phyloP scores from a whole-genome alignment of 2,329 filamentous ascomycete species.

The Didymella pomorum region DNA sequence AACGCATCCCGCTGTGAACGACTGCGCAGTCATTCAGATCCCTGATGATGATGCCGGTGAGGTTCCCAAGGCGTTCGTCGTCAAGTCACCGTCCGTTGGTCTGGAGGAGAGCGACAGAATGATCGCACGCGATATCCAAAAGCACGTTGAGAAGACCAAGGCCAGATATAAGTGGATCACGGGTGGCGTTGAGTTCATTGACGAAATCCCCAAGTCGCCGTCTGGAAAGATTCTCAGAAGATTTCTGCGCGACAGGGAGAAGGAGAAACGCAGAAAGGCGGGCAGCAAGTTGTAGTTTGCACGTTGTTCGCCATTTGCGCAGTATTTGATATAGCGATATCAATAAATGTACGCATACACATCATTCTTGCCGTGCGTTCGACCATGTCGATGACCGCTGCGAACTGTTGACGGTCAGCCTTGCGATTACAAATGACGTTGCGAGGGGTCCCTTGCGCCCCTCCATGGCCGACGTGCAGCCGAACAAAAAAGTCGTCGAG shows the following conservation, averaged over 20 bases:
- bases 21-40: constrained; percentile 80
- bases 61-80: constrained; percentile 70
- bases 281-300: constrained; percentile 69
- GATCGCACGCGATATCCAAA: constrained; percentile 61
- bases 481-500: constrained; percentile 45
- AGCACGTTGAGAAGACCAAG: constrained; percentile 68
- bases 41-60: constrained; percentile 70
- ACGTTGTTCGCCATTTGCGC: not conserved
- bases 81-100: constrained; percentile 63
- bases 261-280: constrained; percentile 68
- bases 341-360: not conserved
- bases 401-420: not conserved
- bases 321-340: not conserved
- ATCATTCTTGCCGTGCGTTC: not conserved
- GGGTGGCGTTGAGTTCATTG: constrained; percentile 63
- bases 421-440: constrained; percentile 41
- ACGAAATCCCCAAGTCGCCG: constrained; percentile 66
- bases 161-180: constrained; percentile 69
- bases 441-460: constrained; percentile 36
- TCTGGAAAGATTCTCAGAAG: constrained; percentile 70
- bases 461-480: constrained; percentile 31
- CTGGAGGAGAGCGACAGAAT: constrained; percentile 60
- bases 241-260: constrained; percentile 76
- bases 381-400: not conserved
- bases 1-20: constrained; percentile 75